Base-by-base conservation (phyloP, 2,329 filamentous ascomycete species). In the Neonectria punicea region DNA sequence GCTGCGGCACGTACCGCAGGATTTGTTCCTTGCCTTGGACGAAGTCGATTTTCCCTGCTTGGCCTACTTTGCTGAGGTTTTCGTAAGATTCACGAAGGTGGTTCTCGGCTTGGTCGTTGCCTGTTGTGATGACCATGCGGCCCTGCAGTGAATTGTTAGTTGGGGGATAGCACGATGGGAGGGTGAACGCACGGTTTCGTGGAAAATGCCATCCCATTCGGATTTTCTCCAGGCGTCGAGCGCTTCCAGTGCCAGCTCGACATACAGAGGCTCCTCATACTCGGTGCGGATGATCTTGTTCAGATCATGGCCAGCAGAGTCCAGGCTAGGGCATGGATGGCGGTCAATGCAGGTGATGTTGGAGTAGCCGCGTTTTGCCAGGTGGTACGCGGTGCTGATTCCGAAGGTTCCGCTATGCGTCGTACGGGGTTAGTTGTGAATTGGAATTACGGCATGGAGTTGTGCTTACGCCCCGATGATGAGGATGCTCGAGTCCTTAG, bases 231-330 rank as follows among this genome's bases (percentile, higher is more conserved):
- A 67, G 4, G 47, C 61, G 18, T 61, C 46, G 5, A 67, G 60
- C 2, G 64, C 64, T 47, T 67, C 56, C n/a, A 67, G 5, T 8
- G 64, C 61, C 1, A 67, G 50, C 13, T 54, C 20, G 1, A 57
- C 60, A 41, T 67, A 67, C 32, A 67, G 34, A 13, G 64, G 56
- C 32, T 67, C 64, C 43, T 64, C 64, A 18, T 66, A 66, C 30
- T 66, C 63, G 3, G 63, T 63, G 2, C 63, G 55, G 11, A 66
- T 47, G 28, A 66, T 58, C n/a, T 70, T 70, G 32, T 70, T 70
- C 11, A 70, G 36, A 44, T 70, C 69, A n/a, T 69, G 43, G 1
- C 69, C 68, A 3, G 69, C 69, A 18, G 68, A 70, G 41, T 70
- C 69, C 8, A 65, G 22, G 16, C 69, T 71, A 0, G 69, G 69